Evolutionary conservation across 2,329 filamentous ascomycete species (phyloP).

Genomic region (Venturia oleaginea): DNA sequence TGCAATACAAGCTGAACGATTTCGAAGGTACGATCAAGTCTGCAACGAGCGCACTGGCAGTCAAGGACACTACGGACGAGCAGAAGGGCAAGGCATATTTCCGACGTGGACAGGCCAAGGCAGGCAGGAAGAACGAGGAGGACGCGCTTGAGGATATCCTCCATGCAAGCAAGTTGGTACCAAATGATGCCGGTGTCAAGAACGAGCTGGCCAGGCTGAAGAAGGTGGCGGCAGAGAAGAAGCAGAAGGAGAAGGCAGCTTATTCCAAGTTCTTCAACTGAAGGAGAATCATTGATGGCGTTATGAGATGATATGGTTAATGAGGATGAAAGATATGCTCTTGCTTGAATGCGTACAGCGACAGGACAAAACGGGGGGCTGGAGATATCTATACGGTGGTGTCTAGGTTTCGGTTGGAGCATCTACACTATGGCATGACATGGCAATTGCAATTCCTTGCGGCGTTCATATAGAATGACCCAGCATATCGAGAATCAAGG

Average conservation of each 20-base stretch:
- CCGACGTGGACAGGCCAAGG: constrained; percentile 67
- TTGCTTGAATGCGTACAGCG: constrained; percentile 4
- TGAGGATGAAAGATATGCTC: neutral
- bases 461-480: neutral
- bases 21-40: constrained; percentile 62
- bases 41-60: constrained; percentile 65
- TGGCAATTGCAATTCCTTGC: neutral
- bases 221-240: constrained; percentile 61
- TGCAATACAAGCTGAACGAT: constrained; percentile 69
- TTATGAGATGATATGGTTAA: neutral
- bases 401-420: neutral
- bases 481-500: neutral
- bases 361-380: neutral
- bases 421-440: neutral
- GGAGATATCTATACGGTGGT: neutral
- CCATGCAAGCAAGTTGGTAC: constrained; percentile 38
- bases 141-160: constrained; percentile 46
- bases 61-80: constrained; percentile 52
- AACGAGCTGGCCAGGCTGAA: constrained; percentile 73
- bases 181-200: constrained; percentile 63
- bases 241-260: constrained; percentile 82
- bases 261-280: constrained; percentile 83
- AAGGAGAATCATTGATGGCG: neutral
- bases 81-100: constrained; percentile 88
- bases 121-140: constrained; percentile 77